Evolutionary conservation across 805 yeast genomes (phyloP).

Genomic region (Nakazawaea molendinolei): DNA sequence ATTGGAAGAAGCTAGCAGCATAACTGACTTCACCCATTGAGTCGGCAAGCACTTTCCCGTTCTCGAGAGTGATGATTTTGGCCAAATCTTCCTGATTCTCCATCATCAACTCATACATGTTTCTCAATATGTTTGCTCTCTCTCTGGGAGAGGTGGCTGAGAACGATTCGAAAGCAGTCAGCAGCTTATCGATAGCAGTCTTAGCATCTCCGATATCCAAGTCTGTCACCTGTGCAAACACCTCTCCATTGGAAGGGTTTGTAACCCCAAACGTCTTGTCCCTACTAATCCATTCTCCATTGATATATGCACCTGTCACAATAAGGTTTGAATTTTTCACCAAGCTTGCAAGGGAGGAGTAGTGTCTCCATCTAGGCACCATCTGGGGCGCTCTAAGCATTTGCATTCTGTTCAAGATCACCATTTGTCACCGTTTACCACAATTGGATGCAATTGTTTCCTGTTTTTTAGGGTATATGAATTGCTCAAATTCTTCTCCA

Average conservation of each 20-base stretch:
- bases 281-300: conserved; percentile 67
- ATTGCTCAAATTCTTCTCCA: no score
- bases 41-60: conserved; percentile 68
- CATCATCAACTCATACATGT: conserved; percentile 45
- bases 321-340: conserved; percentile 42
- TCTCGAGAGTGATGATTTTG: conserved; percentile 55
- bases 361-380: no score
- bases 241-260: conserved; percentile 66
- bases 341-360: conserved; percentile 1
- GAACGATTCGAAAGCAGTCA: conserved; percentile 44
- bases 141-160: conserved; percentile 48
- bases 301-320: conserved; percentile 54
- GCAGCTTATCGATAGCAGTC: conserved; percentile 51
- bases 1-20: conserved; percentile 75
- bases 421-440: no score
- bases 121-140: conserved; percentile 45
- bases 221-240: conserved; percentile 51
- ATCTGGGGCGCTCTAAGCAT: neutral
- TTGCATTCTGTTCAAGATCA: neutral
- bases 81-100: conserved; percentile 64
- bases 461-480: no score
- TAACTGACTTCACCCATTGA: conserved; percentile 65
- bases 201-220: conserved; percentile 39
- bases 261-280: conserved; percentile 51
- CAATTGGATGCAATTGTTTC: no score